A percentile compares a stretch with the other conserved stretches of the same genome.
Evolutionary conservation across 2,329 filamentous ascomycete genomes (phyloP).

Genomic region (Epichloe scottii): DNA sequence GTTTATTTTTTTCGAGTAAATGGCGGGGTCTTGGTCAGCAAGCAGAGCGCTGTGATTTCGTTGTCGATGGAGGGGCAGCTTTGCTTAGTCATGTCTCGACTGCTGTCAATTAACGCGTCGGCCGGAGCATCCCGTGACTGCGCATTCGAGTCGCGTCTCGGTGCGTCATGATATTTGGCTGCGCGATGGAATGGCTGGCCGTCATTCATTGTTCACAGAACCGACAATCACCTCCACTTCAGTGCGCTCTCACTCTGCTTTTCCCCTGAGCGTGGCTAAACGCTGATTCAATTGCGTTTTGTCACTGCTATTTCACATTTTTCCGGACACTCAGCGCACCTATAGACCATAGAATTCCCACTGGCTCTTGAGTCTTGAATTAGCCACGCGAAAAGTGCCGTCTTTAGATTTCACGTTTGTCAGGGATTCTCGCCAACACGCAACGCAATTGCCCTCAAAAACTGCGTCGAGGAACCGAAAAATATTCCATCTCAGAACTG

Average conservation of each 20-base stretch:
- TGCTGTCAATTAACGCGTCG: conserved; percentile 2
- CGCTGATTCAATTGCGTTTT: not conserved
- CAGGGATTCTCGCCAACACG: not conserved
- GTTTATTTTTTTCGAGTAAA: no score
- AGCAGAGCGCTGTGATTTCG: not conserved
- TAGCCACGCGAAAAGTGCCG: not conserved
- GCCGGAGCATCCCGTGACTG: conserved; percentile 17
- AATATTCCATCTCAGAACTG: not conserved
- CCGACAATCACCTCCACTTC: not conserved
- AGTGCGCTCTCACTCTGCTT: not conserved
- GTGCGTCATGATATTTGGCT: conserved; percentile 13
- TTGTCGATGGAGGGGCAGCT: not conserved
- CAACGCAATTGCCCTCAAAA: not conserved
- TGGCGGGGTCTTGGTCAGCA: no score
- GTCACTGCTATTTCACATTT: not conserved
- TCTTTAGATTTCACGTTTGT: not conserved
- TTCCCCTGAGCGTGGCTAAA: not conserved
- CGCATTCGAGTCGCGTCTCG: conserved; percentile 23
- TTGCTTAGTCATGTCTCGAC: conserved; percentile 2
- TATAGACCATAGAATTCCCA: no score
- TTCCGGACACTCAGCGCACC: not conserved
- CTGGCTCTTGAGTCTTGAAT: not conserved
- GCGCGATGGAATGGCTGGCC: conserved; percentile 1
- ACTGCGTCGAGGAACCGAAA: not conserved
- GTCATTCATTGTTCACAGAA: not conserved